A percentile compares a stretch with the other conserved stretches of the same genome.
Evolutionary conservation across 805 yeast genomes (phyloP).

Genomic region (Ogataea nonfermentans): DNA sequence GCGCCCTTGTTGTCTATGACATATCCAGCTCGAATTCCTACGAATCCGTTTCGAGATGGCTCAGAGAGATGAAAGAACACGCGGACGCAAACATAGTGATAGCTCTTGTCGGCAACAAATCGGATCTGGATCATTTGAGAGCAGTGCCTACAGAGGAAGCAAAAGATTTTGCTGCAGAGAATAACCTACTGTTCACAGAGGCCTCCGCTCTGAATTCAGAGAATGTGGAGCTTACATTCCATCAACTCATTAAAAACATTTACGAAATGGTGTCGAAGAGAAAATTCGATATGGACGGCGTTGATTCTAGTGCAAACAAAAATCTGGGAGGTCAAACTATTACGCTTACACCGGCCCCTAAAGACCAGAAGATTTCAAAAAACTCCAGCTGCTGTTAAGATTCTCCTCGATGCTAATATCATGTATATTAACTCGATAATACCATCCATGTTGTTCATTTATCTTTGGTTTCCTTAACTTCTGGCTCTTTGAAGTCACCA

Average conservation of each 20-base stretch:
- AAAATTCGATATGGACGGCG: conserved; percentile 83
- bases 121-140: conserved; percentile 86
- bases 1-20: conserved; percentile 94
- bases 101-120: conserved; percentile 89
- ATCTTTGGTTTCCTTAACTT: conserved; percentile 14
- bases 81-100: conserved; percentile 95
- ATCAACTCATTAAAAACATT: conserved; percentile 87
- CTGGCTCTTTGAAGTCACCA: conserved; percentile 48
- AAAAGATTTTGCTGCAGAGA: conserved; percentile 88
- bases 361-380: conserved; percentile 62
- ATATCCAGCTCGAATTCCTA: conserved; percentile 87
- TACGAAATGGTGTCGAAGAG: conserved; percentile 93
- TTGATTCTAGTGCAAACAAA: conserved; percentile 40
- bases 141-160: conserved; percentile 99
- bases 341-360: conserved; percentile 89
- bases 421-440: conserved; percentile 11
- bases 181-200: conserved; percentile 89
- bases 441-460: conserved; percentile 10
- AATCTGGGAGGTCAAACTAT: conserved; percentile 86
- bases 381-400: conserved; percentile 65
- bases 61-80: conserved; percentile 86
- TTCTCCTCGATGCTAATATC: conserved; percentile 6
- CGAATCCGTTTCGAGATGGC: conserved; percentile 83
- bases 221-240: conserved; percentile 92
- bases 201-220: conserved; percentile 93